Evolutionary conservation across 2,329 filamentous ascomycete species (phyloP).

Genomic region (Colletotrichum tabaci): DNA sequence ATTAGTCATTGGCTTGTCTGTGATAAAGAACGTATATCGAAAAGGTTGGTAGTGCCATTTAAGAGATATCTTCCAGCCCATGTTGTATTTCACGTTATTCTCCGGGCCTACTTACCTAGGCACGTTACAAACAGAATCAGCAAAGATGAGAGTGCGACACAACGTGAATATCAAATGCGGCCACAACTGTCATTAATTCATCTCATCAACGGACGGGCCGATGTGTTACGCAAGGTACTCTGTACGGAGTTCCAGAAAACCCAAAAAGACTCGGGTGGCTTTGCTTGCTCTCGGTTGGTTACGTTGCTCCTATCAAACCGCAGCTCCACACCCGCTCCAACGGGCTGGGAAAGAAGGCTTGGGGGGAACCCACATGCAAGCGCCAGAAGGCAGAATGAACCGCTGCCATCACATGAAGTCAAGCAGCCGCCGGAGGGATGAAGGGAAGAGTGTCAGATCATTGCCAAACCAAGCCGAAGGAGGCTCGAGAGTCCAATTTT

Average conservation of each 20-base stretch:
- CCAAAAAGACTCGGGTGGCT: constrained; percentile 16
- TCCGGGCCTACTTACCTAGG: constrained; percentile 14
- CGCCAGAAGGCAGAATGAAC: background rate
- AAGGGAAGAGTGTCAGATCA: background rate
- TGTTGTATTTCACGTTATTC: background rate
- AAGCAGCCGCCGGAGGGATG: background rate
- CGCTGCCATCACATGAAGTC: constrained; percentile 2
- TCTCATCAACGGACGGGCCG: background rate
- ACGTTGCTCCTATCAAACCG: background rate
- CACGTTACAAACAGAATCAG: constrained; percentile 32
- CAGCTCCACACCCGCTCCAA: constrained; percentile 4
- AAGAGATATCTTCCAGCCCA: background rate
- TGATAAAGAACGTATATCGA: constrained; percentile 9
- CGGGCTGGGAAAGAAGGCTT: constrained; percentile 8
- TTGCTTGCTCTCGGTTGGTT: constrained; percentile 9
- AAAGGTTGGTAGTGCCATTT: constrained; percentile 3
- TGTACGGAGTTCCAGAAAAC: constrained; percentile 6
- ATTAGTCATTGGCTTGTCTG: constrained; percentile 1
- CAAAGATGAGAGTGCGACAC: constrained; percentile 32
- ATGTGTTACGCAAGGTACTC: background rate
- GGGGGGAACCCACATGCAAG: background rate
- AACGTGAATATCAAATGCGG: constrained; percentile 19
- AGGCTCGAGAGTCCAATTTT: background rate
- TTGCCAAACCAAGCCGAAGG: background rate
- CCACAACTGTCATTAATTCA: background rate